These are phyloP conservation scores for Xylogone sp. DNA, from an alignment of 2,329 filamentous ascomycete species.

Conservation along the genomic window DNA sequence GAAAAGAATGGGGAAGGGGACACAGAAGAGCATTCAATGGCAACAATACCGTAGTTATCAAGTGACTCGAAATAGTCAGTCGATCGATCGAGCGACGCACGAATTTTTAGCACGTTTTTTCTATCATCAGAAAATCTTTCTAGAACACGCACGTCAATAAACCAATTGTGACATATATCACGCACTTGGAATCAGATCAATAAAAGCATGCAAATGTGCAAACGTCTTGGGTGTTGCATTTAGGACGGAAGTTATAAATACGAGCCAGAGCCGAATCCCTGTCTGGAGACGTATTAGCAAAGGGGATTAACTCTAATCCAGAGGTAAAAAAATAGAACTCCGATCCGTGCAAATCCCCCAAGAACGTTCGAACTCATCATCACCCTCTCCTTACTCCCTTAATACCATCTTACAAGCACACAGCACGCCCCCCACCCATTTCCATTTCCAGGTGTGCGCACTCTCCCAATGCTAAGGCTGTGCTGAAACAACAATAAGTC, in stretches of 20 bases:
- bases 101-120: neutral
- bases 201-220: neutral
- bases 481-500: neutral
- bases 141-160: neutral
- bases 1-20: neutral
- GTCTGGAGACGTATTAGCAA: neutral
- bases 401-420: conserved; percentile 5
- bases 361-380: neutral
- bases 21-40: neutral
- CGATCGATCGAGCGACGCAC: neutral
- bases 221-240: conserved; percentile 5
- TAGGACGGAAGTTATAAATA: conserved; percentile 3
- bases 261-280: neutral
- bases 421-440: conserved; percentile 1
- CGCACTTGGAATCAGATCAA: neutral
- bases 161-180: neutral
- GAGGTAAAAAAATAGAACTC: conserved; percentile 2
- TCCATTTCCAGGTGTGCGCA: conserved; percentile 1
- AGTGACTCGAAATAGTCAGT: neutral
- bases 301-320: neutral
- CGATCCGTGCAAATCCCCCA: conserved; percentile 6
- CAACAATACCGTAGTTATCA: neutral
- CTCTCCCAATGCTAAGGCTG: neutral
- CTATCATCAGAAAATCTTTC: too few species aligned
- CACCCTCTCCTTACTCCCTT: neutral